These are phyloP conservation scores for Vaccinium macrocarpon DNA, from an alignment of 148 eudicot genomes.

Conservation along the genomic window DNA sequence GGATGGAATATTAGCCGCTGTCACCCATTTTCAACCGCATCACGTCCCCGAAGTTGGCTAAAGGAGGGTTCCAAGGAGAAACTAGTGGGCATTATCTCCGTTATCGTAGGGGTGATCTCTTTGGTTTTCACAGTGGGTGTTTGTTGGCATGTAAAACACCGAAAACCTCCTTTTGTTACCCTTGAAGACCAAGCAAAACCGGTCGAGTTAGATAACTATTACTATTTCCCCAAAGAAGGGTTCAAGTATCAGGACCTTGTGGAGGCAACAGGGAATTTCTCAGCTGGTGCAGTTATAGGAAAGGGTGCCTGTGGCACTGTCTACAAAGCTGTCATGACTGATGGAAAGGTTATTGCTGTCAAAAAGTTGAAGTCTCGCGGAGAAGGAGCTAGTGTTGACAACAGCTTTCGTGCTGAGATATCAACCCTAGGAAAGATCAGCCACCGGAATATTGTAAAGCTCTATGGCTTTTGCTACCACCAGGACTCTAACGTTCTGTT, in stretches of 20 bases:
- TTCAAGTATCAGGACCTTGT: slow-evolving; percentile 68
- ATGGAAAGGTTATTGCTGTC: slow-evolving; percentile 61
- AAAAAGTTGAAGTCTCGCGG: slow-evolving; percentile 61
- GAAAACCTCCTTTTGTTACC: slow-evolving; percentile 37
- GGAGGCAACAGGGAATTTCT: slow-evolving; percentile 65
- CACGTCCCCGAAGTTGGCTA: slow-evolving; percentile 32
- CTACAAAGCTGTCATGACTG: slow-evolving; percentile 60
- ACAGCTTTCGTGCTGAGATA: slow-evolving; percentile 79
- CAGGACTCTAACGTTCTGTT: slow-evolving; percentile 71
- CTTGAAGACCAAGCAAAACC: slow-evolving; percentile 35
- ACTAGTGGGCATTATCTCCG: slow-evolving; percentile 39
- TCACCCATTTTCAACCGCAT: slow-evolving; percentile 22
- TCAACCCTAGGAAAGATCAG: slow-evolving; percentile 77
- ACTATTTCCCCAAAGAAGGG: slow-evolving; percentile 70
- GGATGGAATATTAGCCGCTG: slow-evolving; percentile 24
- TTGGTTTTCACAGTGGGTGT: slow-evolving; percentile 52
- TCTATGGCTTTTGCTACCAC: slow-evolving; percentile 75
- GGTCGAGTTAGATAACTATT: slow-evolving; percentile 48
- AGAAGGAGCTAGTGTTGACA: slow-evolving; percentile 58
- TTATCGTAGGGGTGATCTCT: slow-evolving; percentile 42
- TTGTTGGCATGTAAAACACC: slow-evolving; percentile 51
- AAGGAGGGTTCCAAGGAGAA: slow-evolving; percentile 43
- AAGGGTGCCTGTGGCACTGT: slow-evolving; percentile 85
- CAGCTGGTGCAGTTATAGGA: slow-evolving; percentile 55
- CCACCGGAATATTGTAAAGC: slow-evolving; percentile 79